Conservation (phyloP, 148 eudicot genomes). For the Chenopodium berlandieri region DNA sequence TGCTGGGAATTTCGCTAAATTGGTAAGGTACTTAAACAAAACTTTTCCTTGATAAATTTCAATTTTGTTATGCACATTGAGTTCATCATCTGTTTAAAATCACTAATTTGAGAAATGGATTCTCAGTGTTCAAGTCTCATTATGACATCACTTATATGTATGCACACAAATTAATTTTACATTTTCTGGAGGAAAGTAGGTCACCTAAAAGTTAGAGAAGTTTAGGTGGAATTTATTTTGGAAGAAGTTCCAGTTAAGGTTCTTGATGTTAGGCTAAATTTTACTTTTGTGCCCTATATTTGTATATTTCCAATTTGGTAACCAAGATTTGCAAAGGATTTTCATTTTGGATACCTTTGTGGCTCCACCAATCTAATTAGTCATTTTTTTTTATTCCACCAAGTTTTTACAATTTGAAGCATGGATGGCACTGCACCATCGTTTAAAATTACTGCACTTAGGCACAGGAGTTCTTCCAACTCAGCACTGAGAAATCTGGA, state of each 20-base stretch:
- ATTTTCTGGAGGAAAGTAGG: neutral
- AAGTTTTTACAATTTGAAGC: neutral
- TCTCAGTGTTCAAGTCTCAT: neutral
- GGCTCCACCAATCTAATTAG: neutral
- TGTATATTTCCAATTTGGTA: neutral
- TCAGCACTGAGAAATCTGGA: neutral
- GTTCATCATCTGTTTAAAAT: conserved; percentile 7
- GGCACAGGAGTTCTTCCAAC: neutral
- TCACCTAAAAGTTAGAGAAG: neutral
- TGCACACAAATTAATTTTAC: neutral
- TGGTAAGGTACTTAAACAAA: conserved; percentile 82
- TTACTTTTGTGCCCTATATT: neutral
- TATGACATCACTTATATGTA: neutral
- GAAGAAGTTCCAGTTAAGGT: neutral
- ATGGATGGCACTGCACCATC: too few relatives aligned
- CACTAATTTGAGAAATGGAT: neutral
- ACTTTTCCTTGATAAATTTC: conserved; percentile 26
- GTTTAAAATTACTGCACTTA: neutral
- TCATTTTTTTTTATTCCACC: neutral
- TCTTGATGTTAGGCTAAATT: neutral
- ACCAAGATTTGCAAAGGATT: neutral
- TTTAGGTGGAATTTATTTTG: neutral
- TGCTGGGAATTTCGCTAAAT: conserved; percentile 91
- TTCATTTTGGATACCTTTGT: neutral
- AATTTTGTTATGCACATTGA: neutral